Conservation (phyloP, 345 rosid genomes). For the Trapa bicornis region DNA sequence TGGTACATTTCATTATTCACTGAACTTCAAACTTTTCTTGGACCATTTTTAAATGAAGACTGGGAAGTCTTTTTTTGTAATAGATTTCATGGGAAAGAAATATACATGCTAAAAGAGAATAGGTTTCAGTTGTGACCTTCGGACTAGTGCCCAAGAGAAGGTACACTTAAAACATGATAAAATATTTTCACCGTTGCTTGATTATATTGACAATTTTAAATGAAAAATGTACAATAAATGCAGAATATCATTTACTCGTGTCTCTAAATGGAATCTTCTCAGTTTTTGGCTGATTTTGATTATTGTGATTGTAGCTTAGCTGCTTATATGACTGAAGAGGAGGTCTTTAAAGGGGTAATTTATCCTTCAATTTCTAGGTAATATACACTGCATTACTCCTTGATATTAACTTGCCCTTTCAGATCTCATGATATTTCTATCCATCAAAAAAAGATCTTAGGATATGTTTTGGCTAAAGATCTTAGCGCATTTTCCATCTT, state of each 20-base stretch:
- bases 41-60: neutral
- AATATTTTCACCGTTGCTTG: neutral
- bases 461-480: neutral
- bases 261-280: neutral
- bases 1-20: constrained; percentile 33
- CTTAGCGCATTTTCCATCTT: neutral
- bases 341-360: constrained; percentile 67
- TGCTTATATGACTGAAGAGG: constrained; percentile 82
- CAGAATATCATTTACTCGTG: neutral
- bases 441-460: neutral
- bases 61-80: neutral
- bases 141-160: neutral
- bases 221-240: neutral
- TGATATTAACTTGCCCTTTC: neutral
- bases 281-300: neutral
- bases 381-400: neutral
- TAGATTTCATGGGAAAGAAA: neutral
- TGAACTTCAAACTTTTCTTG: neutral
- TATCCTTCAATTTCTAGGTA: constrained; percentile 87
- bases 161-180: neutral
- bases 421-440: neutral
- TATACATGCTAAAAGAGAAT: neutral
- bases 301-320: constrained; percentile 52
- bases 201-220: neutral
- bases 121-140: neutral